Conservation (phyloP, 306 rosid genomes). For the Lathyrus sativus region DNA sequence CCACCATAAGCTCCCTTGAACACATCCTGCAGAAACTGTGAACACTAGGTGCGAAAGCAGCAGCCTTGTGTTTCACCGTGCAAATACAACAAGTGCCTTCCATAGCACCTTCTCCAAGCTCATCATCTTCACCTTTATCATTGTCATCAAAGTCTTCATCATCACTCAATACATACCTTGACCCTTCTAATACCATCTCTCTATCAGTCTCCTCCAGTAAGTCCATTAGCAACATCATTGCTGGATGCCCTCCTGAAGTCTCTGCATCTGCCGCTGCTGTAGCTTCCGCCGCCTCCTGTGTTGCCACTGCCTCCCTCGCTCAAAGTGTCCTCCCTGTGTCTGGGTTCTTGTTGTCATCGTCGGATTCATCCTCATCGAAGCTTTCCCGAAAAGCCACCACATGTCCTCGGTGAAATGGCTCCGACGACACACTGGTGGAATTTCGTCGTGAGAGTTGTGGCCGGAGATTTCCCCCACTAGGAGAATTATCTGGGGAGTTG, state of each 20-base stretch:
- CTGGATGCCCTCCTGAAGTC: constrained; percentile 9
- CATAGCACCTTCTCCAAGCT: constrained; percentile 30
- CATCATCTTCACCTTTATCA: constrained; percentile 40
- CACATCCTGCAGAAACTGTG: constrained; percentile 86
- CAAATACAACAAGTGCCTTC: constrained; percentile 79
- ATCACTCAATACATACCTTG: constrained; percentile 50
- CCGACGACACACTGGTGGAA: constrained; percentile 39
- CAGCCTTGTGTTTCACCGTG: constrained; percentile 77
- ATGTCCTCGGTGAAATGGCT: constrained; percentile 35
- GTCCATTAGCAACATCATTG: constrained; percentile 85
- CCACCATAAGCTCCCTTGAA: constrained; percentile 74
- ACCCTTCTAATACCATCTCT: constrained; percentile 64
- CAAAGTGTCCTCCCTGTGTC: constrained; percentile 42
- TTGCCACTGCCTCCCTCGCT: constrained; percentile 45
- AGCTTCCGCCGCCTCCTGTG: constrained; percentile 45
- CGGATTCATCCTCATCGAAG: constrained; percentile 39
- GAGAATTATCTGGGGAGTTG: constrained; percentile 11
- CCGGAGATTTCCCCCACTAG: constrained; percentile 23
- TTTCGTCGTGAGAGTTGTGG: constrained; percentile 44
- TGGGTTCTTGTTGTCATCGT: neutral
- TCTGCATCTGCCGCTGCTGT: constrained; percentile 17
- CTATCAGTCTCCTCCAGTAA: constrained; percentile 75
- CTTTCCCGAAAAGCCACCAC: constrained; percentile 34
- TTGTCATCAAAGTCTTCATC: constrained; percentile 45
- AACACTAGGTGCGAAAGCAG: constrained; percentile 67